Percentiles rank a stretch among this genome's conserved stretches.
phyloP scores from a whole-genome alignment of 208 protist species.

The Sergeia podlipaevii region DNA sequence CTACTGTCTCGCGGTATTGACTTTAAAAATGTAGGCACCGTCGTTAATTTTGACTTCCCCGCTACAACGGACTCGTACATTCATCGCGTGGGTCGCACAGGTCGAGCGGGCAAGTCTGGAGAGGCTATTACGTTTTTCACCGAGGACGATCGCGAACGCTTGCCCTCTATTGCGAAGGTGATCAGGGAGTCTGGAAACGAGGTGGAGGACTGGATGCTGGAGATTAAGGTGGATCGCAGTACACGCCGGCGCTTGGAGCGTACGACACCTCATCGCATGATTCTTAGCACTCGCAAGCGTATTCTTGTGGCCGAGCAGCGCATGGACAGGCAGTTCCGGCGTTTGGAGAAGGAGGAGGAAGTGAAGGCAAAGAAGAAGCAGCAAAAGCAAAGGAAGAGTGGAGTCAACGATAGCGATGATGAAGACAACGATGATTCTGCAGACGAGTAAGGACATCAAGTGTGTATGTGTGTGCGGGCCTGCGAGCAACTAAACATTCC shows the following conservation, averaged over 20 bases:
- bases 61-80: conserved; percentile 94
- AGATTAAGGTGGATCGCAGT: conserved; percentile 71
- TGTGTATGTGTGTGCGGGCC: too few species aligned
- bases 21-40: conserved; percentile 96
- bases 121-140: conserved; percentile 97
- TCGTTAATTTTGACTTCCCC: conserved; percentile 99
- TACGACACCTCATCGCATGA: conserved; percentile 78
- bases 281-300: conserved; percentile 84
- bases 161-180: conserved; percentile 88
- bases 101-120: conserved; percentile 85
- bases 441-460: conserved; percentile 1
- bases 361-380: conserved; percentile 11
- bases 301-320: conserved; percentile 79
- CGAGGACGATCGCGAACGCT: conserved; percentile 89
- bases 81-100: conserved; percentile 95
- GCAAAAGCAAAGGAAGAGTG: background rate
- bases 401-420: background rate
- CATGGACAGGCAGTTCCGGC: conserved; percentile 60
- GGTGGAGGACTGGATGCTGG: conserved; percentile 95
- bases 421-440: background rate
- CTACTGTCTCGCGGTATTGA: conserved; percentile 97
- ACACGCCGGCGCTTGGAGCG: conserved; percentile 50
- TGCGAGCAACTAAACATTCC: too few species aligned
- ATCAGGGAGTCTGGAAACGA: conserved; percentile 91
- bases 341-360: conserved; percentile 48